Evolutionary conservation across 306 rosid genomes (phyloP), one percentile per base, ranked within the genome.

Genomic region (Echinosophora koreensis): DNA sequence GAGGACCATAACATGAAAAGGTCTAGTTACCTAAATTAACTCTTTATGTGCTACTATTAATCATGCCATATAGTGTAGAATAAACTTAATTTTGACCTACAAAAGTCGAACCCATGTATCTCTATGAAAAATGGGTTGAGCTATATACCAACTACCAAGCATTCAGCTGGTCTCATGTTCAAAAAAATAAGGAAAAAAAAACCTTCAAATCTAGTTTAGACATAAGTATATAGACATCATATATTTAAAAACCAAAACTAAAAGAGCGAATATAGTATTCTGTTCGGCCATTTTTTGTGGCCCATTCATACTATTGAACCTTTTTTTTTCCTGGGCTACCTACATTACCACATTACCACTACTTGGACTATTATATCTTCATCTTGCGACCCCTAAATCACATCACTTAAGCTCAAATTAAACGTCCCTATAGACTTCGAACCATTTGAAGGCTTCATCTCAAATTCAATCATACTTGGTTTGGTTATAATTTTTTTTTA

Each of bases 221-320:
- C 34, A 57, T 32, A 47, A 12, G 13, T 59, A 15, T 17, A 1
- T 2, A 34, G 62, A 38, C 52, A 18, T 5, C 38, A 16, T 18
- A 10, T 56, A 10, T 56, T 16, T 70, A 6, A 51, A 77, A 68
- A 59, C 42, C 51, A 58, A 68, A 17, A 18, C 39, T 35, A 50
- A 59, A n/a, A n/a, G 14, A 32, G 1, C 12, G 9, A 60, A 30
- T 13, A 46, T 12, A 46, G 5, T 35, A 4, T 35, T 16, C 22
- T 72, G 67, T n/a, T 8, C 56, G 57, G 35, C 59, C 67, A 18
- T 52, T n/a, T n/a, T 16, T n/a, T 16, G 28, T 51, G 59, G 78
- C 78, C 83, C 78, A 52, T 61, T 61, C 11, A 68, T 67, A 16
- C 54, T 46, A 47, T 46, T 46, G 69, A 47, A 13, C 6, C 50